Evolutionary conservation across 2,329 filamentous ascomycete genomes (phyloP).

Genomic region (Verticillium nonalfalfae): DNA sequence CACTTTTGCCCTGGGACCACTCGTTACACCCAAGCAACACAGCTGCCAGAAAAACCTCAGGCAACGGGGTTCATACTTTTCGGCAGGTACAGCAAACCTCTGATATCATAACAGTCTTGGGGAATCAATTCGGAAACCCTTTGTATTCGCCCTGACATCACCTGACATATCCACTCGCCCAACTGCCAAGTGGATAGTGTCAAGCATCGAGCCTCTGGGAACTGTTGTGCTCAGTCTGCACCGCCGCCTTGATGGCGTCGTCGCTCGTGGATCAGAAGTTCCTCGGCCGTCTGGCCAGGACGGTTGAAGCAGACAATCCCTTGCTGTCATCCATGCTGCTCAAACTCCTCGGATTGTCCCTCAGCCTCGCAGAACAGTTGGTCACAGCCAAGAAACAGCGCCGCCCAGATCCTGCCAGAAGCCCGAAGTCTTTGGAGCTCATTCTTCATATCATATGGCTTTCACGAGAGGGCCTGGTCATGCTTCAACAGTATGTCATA

Average conservation of each 20-base stretch:
- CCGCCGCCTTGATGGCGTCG: conserved; percentile 68
- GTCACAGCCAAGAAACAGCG: conserved; percentile 78
- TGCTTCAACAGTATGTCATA: conserved; percentile 82
- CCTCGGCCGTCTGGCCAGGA: conserved; percentile 79
- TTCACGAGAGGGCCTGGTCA: conserved; percentile 79
- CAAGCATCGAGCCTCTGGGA: background rate
- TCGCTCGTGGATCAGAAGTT: conserved; percentile 98
- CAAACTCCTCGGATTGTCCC: conserved; percentile 84
- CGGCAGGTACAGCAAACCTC: background rate
- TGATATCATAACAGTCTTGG: background rate
- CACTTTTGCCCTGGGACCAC: background rate
- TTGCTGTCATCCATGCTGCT: conserved; percentile 78
- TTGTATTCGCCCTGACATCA: background rate
- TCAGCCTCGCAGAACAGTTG: conserved; percentile 79
- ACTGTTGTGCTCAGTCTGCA: background rate
- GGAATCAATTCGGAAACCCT: background rate
- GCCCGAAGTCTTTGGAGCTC: conserved; percentile 74
- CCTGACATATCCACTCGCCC: background rate
- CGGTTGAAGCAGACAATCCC: conserved; percentile 70
- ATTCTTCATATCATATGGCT: conserved; percentile 93
- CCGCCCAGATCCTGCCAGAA: conserved; percentile 69
- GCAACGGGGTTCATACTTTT: background rate
- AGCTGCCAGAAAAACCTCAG: background rate
- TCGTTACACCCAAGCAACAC: background rate
- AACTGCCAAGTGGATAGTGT: background rate